Evolutionary conservation across 2,329 filamentous ascomycete genomes (phyloP), one percentile per base, ranked within the genome.

Genomic region (Nemania sp.): DNA sequence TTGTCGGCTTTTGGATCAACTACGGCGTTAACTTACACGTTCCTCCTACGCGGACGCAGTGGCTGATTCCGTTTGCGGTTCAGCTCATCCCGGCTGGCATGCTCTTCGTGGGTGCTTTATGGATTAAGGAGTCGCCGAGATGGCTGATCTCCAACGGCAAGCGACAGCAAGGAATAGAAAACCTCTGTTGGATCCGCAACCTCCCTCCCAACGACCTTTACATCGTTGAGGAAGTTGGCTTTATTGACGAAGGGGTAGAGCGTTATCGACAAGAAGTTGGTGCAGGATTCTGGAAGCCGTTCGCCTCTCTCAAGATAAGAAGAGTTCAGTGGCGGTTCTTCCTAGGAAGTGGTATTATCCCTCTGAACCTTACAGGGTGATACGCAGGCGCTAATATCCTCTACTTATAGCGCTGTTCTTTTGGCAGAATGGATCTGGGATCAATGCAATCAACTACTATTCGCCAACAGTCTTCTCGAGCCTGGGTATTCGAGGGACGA

Each of bases 391-490:
- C 47, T 52, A 39, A 55, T 19, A 48, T 5, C n/a, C 20, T 14
- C 3, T 26, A 11, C 36, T 1, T 8, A 7, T n/a, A 57, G 54
- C 89, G 64, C 77, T 93, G 17, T 92, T 92, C 76, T 75, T 92
- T 48, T 91, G 85, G 79, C 89, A 93, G 71, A 93, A 93, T 63
- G 86, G 86, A 44, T 79, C 75, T 3, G 88, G 88, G 2, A 91
- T 91, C 74, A 87, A 87, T 62, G 83, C 83, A 4, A 80, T 84
- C 67, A 86, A 86, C 70, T 86, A 86, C 68, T 85, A 83, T 65
- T 77, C 75, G 0, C 83, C 84, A 0, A 83, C 79, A 1, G 80
- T 88, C n/a, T 88, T 88, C 73, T 75, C 76, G 57, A 80, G 77
- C 15, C 80, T 88, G 37, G 85, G 85, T 20, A 75, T 88, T 47